These are phyloP conservation scores for Coemansia sp. DNA, from an alignment of 192 early-diverging fungal species.

Conservation along the genomic window DNA sequence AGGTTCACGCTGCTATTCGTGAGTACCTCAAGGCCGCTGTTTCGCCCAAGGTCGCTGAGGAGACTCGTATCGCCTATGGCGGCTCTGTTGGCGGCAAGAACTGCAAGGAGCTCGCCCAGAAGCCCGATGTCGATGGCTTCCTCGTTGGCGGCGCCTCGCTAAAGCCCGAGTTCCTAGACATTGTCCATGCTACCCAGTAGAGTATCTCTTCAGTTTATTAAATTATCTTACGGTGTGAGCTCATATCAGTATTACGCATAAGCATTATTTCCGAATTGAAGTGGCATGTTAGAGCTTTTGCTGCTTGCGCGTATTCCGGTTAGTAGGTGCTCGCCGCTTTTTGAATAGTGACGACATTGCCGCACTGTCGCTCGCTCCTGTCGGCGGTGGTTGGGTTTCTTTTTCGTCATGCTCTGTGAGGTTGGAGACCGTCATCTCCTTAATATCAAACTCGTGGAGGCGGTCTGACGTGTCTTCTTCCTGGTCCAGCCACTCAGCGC, in stretches of 20 bases:
- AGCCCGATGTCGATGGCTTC: conserved; percentile 98
- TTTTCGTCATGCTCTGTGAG: not conserved
- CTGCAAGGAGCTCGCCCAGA: conserved; percentile 74
- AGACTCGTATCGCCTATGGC: conserved; percentile 95
- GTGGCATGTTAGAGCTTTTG: conserved; percentile 13
- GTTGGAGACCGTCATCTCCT: conserved; percentile 29
- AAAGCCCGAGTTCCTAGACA: conserved; percentile 85
- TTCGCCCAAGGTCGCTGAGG: conserved; percentile 79
- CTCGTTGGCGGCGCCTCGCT: conserved; percentile 98
- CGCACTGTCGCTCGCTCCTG: not conserved
- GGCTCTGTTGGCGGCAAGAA: conserved; percentile 92
- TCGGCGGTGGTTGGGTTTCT: not conserved
- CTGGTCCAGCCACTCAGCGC: conserved; percentile 37
- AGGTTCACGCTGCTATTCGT: conserved; percentile 89
- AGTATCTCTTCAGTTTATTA: conserved; percentile 4
- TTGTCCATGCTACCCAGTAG: conserved; percentile 57
- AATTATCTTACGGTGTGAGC: not conserved
- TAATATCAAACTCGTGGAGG: conserved; percentile 32
- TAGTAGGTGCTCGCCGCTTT: conserved; percentile 36
- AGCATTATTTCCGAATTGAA: not conserved
- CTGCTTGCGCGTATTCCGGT: conserved; percentile 38
- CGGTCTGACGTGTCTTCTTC: conserved; percentile 16
- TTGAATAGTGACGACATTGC: conserved; percentile 31
- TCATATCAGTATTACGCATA: not conserved
- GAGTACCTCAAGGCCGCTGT: conserved; percentile 84